A percentile compares a stretch with the other conserved stretches of the same genome.
phyloP scores from a whole-genome alignment of 495 filamentous ascomycete species.

The Penicillium coffeae region DNA sequence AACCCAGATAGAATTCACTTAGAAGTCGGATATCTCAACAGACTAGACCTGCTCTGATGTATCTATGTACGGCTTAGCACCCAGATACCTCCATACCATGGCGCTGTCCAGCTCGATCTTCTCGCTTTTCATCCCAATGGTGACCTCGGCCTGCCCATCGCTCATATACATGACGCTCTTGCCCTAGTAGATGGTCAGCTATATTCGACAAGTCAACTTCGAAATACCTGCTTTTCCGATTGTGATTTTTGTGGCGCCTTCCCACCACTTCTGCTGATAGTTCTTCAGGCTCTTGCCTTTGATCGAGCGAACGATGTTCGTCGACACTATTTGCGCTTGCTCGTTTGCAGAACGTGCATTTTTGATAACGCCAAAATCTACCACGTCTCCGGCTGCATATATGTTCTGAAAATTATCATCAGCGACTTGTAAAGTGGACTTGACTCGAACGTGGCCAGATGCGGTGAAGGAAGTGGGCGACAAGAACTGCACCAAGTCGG shows the following conservation, averaged over 20 bases:
- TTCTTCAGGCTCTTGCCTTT: slow-evolving; percentile 5
- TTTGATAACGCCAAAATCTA: slow-evolving; percentile 38
- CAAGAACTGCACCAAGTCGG: slow-evolving; percentile 2
- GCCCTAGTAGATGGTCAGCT: slow-evolving; percentile 2
- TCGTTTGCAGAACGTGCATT: slow-evolving; percentile 42
- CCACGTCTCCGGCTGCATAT: slow-evolving; percentile 53
- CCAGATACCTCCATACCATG: slow-evolving; percentile 15
- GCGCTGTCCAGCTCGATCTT: slow-evolving; percentile 12
- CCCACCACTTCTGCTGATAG: slow-evolving; percentile 19
- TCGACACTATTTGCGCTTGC: slow-evolving; percentile 40
- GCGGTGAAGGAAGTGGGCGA: slow-evolving; percentile 26
- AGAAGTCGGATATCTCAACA: no score
- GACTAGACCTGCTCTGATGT: no score
- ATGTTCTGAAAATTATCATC: slow-evolving; percentile 31
- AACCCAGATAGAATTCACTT: not conserved
- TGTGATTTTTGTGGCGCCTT: slow-evolving; percentile 24
- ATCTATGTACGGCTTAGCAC: slow-evolving; percentile 10
- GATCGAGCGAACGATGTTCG: slow-evolving; percentile 46
- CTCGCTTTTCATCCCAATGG: not conserved
- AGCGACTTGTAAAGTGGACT: slow-evolving; percentile 47
- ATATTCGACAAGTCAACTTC: no score
- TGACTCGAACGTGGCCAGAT: slow-evolving; percentile 35
- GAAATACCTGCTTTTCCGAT: no score
- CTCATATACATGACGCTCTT: slow-evolving; percentile 10
- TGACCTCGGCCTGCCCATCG: slow-evolving; percentile 9